Evolutionary conservation across 257 asterid genomes (phyloP), one percentile per base, ranked within the genome.

Genomic region (Ilex asprella): DNA sequence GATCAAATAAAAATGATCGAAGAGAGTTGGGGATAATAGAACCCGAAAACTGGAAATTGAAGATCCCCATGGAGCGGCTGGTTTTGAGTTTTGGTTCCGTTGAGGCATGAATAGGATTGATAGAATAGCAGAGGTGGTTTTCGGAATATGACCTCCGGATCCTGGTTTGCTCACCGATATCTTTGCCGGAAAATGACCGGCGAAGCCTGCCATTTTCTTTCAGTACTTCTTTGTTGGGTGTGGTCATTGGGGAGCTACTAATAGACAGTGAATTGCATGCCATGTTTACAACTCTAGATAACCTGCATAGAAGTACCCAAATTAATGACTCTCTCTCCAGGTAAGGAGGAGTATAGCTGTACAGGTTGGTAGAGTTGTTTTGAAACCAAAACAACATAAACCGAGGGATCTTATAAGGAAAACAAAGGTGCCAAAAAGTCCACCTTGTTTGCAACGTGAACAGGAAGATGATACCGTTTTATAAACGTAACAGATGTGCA

Each of bases 401-500:
- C 69, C 61, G 55, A 39, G 50, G 13, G 46, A 30, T 54, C 46
- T 68, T 81, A 60, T 68, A 79, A 70, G 73, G 74, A 68, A 51
- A 58, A 15, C 56, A 55, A 8, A 57, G 47, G 21, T 47, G 81
- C 78, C 80, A 78, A 75, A 21, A 72, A 29, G 29, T 30, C 30
- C 10, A 41, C 88, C 63, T 82, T 47, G 93, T 74, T 81, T 35
- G 54, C 77, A 77, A 81, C 95, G 86, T 73, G 64, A 57, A 59
- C 73, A 68, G 21, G 6, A 55, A 58, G 57, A 73, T 74, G 78
- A 76, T 80, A 50, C 84, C 78, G 31, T 59, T 70, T 72, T 41
- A 63, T 46, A 64, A 59, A 78, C 35, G 50, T 30, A 61, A 68
- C 65, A 59, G 29, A 46, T 62, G 41, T 35, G 5, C 41, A 35